phyloP scores from a whole-genome alignment of 179 eudicot genomes.

The Pouteria campechiana region DNA sequence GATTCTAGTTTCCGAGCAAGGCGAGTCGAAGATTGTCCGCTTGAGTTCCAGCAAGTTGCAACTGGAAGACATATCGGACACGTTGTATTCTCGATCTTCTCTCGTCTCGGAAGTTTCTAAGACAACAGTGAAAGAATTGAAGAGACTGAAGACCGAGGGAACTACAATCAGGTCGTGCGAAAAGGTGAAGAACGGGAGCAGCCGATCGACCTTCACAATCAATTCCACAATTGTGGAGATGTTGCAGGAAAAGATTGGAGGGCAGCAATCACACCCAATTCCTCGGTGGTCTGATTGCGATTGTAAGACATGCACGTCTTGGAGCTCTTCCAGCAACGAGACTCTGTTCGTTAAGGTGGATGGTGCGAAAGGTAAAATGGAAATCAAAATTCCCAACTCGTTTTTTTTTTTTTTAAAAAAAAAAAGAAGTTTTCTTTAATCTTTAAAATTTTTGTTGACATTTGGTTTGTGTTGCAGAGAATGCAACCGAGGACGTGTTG shows the following conservation, averaged over 20 bases:
- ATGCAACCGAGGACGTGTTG: slow-evolving; percentile 55
- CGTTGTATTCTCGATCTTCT: slow-evolving; percentile 65
- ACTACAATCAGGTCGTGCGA: not conserved
- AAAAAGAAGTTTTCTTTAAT: slow-evolving; percentile 4
- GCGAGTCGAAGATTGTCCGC: slow-evolving; percentile 45
- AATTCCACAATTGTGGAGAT: slow-evolving; percentile 57
- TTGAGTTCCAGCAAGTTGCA: slow-evolving; percentile 39
- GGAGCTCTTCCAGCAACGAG: slow-evolving; percentile 54
- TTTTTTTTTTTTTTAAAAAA: not conserved
- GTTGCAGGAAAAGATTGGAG: slow-evolving; percentile 51
- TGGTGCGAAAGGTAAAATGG: slow-evolving; percentile 60
- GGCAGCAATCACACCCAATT: slow-evolving; percentile 20
- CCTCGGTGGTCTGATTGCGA: slow-evolving; percentile 98
- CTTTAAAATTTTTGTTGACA: too few relatives aligned
- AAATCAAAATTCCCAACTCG: too few relatives aligned
- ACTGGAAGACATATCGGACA: slow-evolving; percentile 87
- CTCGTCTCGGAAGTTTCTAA: slow-evolving; percentile 53
- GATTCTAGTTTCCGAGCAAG: slow-evolving; percentile 55
- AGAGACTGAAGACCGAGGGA: slow-evolving; percentile 11
- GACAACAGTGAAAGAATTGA: slow-evolving; percentile 30
- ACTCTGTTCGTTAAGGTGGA: slow-evolving; percentile 42
- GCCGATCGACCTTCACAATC: slow-evolving; percentile 30
- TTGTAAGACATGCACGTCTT: slow-evolving; percentile 59
- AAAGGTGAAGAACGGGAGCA: slow-evolving; percentile 9
- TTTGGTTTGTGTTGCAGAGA: too few relatives aligned